phyloP scores from a whole-genome alignment of 257 asterid genomes.

The Ehretia macrophylla region DNA sequence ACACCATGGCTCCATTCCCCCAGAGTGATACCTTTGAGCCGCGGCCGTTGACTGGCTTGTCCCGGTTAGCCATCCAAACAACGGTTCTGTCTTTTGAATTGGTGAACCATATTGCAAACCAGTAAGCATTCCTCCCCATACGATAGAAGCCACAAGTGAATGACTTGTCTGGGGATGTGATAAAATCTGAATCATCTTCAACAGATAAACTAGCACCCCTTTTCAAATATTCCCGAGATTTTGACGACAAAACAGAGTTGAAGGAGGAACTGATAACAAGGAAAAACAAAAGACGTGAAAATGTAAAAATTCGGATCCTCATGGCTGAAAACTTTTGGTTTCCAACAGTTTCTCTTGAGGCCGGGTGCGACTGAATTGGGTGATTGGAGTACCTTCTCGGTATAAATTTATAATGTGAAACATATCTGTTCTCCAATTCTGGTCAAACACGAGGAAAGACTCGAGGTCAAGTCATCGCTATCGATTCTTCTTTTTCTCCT shows the following conservation, averaged over 20 bases:
- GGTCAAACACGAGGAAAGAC: too few species aligned
- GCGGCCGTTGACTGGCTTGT: constrained; percentile 41
- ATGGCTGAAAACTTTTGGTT: background rate
- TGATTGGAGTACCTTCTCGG: too few species aligned
- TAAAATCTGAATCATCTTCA: background rate
- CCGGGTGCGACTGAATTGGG: too few species aligned
- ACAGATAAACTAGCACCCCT: constrained; percentile 40
- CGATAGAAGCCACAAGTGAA: background rate
- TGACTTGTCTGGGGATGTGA: background rate
- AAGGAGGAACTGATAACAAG: background rate
- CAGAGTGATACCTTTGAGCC: constrained; percentile 22
- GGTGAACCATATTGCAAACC: background rate
- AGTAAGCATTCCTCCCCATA: background rate
- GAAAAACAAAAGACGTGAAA: background rate
- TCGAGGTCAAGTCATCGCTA: too few species aligned
- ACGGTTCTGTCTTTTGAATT: constrained; percentile 43
- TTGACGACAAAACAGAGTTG: background rate
- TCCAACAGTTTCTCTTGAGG: too few species aligned
- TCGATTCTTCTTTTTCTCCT: too few species aligned
- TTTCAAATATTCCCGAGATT: constrained; percentile 1
- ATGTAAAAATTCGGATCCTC: background rate
- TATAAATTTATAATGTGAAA: too few species aligned
- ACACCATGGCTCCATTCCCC: constrained; percentile 15
- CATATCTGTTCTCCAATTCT: too few species aligned
- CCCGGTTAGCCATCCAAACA: constrained; percentile 50